A percentile compares a stretch with the other conserved stretches of the same genome.
Evolutionary conservation across 768 basidiomycete genomes (phyloP).

Genomic region (Suillus fuscotomentosus): DNA sequence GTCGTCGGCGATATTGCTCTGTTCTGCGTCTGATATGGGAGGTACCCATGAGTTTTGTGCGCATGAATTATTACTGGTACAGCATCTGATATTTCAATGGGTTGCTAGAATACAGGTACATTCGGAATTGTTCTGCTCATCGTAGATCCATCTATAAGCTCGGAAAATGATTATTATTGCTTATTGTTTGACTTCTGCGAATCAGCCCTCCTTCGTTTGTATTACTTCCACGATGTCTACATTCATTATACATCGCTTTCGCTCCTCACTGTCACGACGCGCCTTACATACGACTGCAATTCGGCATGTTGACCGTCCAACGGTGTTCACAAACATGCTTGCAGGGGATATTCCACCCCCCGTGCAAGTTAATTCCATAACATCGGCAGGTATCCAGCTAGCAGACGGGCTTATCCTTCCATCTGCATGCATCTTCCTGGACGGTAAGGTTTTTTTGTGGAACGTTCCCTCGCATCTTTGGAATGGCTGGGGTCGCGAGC

Average conservation of each 20-base stretch:
- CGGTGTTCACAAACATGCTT: conserved; percentile 65
- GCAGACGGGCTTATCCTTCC: conserved; percentile 78
- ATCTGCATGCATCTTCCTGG: conserved; percentile 79
- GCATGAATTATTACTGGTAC: not conserved
- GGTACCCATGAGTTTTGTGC: not conserved
- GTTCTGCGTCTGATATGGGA: not conserved
- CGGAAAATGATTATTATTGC: not conserved
- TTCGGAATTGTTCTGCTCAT: not conserved
- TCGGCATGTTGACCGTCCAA: conserved; percentile 20
- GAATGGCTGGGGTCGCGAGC: conserved; percentile 69
- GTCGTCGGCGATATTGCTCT: not conserved
- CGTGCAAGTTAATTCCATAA: conserved; percentile 69
- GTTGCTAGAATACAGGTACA: not conserved
- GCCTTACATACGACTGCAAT: conserved; percentile 3
- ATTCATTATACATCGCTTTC: not conserved
- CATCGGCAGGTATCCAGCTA: conserved; percentile 62
- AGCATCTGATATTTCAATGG: not conserved
- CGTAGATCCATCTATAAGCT: not conserved
- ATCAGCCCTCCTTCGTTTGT: not conserved
- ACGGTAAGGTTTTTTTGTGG: conserved; percentile 89
- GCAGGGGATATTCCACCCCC: conserved; percentile 66
- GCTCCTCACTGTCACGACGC: conserved; percentile 1
- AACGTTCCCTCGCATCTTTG: conserved; percentile 68
- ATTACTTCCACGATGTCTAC: not conserved
- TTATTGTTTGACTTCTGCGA: not conserved